Evolutionary conservation across 2,329 filamentous ascomycete species (phyloP).

Genomic region (Tolypocladium inflatum): DNA sequence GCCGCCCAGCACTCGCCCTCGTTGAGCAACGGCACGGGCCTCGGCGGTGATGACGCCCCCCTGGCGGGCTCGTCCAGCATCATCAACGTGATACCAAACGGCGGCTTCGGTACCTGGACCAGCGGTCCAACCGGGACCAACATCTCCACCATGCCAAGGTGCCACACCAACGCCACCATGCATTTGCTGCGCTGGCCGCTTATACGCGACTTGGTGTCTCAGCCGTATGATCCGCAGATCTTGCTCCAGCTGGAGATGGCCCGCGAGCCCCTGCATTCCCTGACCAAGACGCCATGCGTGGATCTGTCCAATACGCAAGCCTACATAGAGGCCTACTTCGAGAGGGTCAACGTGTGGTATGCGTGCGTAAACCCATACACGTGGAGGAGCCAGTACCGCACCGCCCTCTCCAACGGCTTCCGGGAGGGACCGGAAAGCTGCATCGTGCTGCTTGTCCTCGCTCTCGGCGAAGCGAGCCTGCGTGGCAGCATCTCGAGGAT

Average conservation of each 20-base stretch:
- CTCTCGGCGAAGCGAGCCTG: conserved; percentile 67
- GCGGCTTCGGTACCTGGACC: conserved; percentile 64
- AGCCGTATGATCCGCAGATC: conserved; percentile 73
- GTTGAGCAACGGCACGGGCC: conserved; percentile 52
- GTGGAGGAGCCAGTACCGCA: conserved; percentile 68
- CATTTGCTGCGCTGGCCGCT: conserved; percentile 74
- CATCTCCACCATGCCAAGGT: conserved; percentile 79
- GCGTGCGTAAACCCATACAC: conserved; percentile 77
- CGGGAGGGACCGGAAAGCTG: conserved; percentile 74
- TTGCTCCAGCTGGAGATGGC: conserved; percentile 74
- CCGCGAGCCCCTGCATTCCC: conserved; percentile 60
- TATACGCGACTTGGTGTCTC: conserved; percentile 67
- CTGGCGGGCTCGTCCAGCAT: conserved; percentile 34
- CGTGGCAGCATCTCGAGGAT: conserved; percentile 68
- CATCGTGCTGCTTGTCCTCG: conserved; percentile 68
- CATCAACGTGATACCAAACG: conserved; percentile 47
- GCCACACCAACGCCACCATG: conserved; percentile 71
- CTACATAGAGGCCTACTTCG: conserved; percentile 73
- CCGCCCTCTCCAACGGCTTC: conserved; percentile 66
- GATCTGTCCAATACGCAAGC: conserved; percentile 65
- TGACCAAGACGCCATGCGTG: conserved; percentile 55
- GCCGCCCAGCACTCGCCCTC: conserved; percentile 54
- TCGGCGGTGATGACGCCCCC: conserved; percentile 47
- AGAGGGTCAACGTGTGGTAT: conserved; percentile 76
- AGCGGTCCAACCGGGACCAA: conserved; percentile 45